Evolutionary conservation across 1,284 basidiomycete genomes (phyloP), one percentile per base, ranked within the genome.

Genomic region (Cryptococcus amylolentus): DNA sequence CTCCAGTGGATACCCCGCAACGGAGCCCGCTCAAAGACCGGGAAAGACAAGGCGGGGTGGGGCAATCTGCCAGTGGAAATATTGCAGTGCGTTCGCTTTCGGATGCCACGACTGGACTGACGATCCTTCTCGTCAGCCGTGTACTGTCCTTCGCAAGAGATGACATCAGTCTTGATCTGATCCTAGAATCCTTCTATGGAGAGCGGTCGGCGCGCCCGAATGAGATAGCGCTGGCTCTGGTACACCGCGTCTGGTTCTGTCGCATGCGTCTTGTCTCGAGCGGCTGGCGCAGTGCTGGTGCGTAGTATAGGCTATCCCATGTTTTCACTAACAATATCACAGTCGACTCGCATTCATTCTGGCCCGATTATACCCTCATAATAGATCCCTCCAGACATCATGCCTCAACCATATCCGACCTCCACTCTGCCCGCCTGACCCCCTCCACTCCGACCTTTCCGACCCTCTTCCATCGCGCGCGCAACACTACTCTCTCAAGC

Each of bases 341-440:
- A 70, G 68, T 66, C 61, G 60, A 70, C 59, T 56, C 60, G 13
- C 65, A 68, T 43, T 52, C 65, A 3, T 70, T 70, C 52, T 70
- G 68, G 68, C 35, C 56, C 26, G 18, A 52, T 13, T 67, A 61
- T 46, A 49, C 57, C 3, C 46, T 58, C 16, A 44, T 54, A 8
- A 37, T 64, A 40, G 57, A 61, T 20, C 57, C 56, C 9, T 57
- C 60, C 6, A 40, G 54, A 37, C 52, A 52, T 4, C 60, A 60
- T 46, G 48, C 42, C 16, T 63, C 49, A 7, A 54, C 53, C 26
- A 31, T 60, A 18, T 41, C 45, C 10, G 58, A 57, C 28, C 37
- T 55, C 35, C n/a, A 48, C 49, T 52, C 52, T 38, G 41, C 57
- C n/a, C 40, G 52, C 20, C 35, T 53, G 5, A 51, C 52, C 7